Base-by-base conservation (phyloP, 805 yeast species). In the Spathaspora sp. region DNA sequence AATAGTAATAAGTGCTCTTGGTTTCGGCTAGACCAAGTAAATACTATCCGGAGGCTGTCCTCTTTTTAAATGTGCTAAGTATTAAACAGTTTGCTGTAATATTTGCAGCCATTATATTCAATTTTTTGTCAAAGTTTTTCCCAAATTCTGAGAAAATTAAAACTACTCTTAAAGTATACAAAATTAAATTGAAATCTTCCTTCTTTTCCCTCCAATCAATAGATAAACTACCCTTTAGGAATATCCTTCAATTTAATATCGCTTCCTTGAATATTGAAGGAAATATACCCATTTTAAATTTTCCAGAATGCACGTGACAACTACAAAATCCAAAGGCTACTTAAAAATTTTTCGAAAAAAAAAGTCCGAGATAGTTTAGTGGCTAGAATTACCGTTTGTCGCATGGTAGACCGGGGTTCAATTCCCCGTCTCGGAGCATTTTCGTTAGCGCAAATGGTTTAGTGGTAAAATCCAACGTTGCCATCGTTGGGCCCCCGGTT, bases 401-500 rank as follows among this genome's bases (percentile, higher is more conserved):
- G 59, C 57, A 49, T 55, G 60, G 60, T 55, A 56, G 60, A 56
- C 60, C 60, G 56, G 60, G 60, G 60, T 56, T 56, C 60, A 56
- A 56, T 56, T 56, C 60, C 60, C 60, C 56, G 59, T 56, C 59
- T 53, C 56, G 57, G 59, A 56, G 59, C 48, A 47, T 46, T 29
- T 9, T 11, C n/a, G n/a, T 28, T 14, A 20, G 57, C 57, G 56
- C 56, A 49, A 48, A 50, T 54, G 53, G 67, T 63, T 63, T 63
- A 63, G 67, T 63, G 67, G 67, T 63, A 63, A 63, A 63, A 63
- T 63, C 62, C 58, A 60, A 57, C 67, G 60, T 63, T 63, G 64
- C 67, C 67, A 63, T 60, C 61, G 67, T 57, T 61, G 58, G 63
- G 67, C 67, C 67, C 67, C 66, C 62, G 66, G 67, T 63, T 63